Percentiles rank a stretch among this genome's conserved stretches.
These are phyloP conservation scores for Russula ochroleuca DNA, from an alignment of 768 basidiomycete species.

Conservation along the genomic window DNA sequence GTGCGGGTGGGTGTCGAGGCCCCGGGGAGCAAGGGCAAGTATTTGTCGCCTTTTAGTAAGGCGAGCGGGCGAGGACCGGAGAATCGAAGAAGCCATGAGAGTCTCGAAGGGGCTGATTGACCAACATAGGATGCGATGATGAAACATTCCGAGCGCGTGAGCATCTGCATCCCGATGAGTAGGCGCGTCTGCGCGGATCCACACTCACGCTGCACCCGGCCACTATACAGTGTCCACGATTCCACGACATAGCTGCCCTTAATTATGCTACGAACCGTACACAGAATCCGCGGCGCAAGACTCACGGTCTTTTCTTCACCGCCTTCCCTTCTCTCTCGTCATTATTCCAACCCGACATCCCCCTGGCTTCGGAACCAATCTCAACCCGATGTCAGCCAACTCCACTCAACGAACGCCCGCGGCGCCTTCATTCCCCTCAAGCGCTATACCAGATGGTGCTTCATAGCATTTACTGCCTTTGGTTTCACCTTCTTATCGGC, in stretches of 20 bases:
- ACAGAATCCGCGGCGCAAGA: not conserved
- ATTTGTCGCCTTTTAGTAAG: not conserved
- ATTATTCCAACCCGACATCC: constrained; percentile 7
- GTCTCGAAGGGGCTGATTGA: not conserved
- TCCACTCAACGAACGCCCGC: constrained; percentile 36
- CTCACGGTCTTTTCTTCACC: not conserved
- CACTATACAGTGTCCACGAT: too few species aligned
- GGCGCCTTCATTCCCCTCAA: constrained; percentile 44
- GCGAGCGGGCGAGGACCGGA: not conserved
- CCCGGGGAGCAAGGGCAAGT: not conserved
- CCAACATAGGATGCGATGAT: too few species aligned
- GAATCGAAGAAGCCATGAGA: not conserved
- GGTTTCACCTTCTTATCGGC: constrained; percentile 43
- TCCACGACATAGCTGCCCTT: not conserved
- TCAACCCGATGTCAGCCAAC: constrained; percentile 31
- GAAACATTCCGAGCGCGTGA: too few species aligned
- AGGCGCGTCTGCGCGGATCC: too few species aligned
- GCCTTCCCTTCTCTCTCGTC: not conserved
- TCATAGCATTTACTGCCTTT: constrained; percentile 43
- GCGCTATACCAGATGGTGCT: constrained; percentile 48
- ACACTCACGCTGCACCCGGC: too few species aligned
- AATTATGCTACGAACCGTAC: not conserved
- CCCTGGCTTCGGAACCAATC: constrained; percentile 19
- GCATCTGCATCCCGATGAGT: too few species aligned
- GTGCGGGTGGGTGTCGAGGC: not conserved